These are phyloP conservation scores for Acacia pycnantha DNA, from an alignment of 331 rosid genomes.

Conservation along the genomic window DNA sequence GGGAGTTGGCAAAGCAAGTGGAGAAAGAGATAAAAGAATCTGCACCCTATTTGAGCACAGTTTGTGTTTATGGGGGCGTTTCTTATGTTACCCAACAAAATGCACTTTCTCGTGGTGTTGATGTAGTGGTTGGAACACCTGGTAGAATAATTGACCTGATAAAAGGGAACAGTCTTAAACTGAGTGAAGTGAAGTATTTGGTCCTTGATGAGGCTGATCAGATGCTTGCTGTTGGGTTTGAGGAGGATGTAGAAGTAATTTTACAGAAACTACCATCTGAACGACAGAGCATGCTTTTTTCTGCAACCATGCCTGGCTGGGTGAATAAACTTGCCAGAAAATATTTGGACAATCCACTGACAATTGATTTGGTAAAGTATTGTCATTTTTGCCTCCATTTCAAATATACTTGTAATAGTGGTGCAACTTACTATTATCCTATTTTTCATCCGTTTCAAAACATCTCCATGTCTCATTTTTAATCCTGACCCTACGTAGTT, in stretches of 20 bases:
- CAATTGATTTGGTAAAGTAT: constrained; percentile 86
- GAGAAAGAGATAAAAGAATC: constrained; percentile 97
- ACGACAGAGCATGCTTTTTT: constrained; percentile 96
- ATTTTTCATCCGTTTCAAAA: background rate
- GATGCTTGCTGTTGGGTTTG: constrained; percentile 99
- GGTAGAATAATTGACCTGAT: constrained; percentile 92
- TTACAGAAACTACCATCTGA: constrained; percentile 71
- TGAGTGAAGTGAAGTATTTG: constrained; percentile 77
- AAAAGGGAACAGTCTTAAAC: constrained; percentile 79
- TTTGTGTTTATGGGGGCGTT: constrained; percentile 97
- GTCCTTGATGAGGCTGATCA: constrained; percentile 99
- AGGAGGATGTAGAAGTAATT: constrained; percentile 94
- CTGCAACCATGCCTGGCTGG: constrained; percentile 97
- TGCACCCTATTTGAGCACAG: constrained; percentile 84
- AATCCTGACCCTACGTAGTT: background rate
- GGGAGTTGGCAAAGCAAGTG: constrained; percentile 98
- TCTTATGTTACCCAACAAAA: constrained; percentile 78
- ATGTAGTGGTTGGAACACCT: constrained; percentile 99
- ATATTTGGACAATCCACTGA: constrained; percentile 80
- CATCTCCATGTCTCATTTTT: background rate
- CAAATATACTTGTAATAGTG: background rate
- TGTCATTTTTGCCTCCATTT: background rate
- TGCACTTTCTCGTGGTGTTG: constrained; percentile 96
- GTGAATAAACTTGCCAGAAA: constrained; percentile 88
- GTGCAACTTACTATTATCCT: background rate